Evolutionary conservation across 2,329 filamentous ascomycete genomes (phyloP).

Genomic region (Botrytis sinoallii): DNA sequence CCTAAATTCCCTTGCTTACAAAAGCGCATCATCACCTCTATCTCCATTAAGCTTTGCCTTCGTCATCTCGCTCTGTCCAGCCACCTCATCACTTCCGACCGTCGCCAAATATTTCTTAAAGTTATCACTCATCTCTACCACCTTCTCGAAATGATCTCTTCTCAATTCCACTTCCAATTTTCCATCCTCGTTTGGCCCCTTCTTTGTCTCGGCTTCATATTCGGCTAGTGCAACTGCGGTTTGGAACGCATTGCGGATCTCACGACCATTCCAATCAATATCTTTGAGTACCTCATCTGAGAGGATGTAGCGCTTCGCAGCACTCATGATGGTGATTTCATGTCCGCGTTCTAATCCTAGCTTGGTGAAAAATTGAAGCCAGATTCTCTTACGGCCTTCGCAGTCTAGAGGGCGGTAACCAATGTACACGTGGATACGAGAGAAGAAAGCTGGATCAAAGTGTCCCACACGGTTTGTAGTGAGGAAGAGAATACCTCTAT

Average conservation of each 20-base stretch:
- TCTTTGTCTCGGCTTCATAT: conserved; percentile 23
- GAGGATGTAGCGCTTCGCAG: conserved; percentile 26
- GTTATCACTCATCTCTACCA: conserved; percentile 27
- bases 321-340: conserved; percentile 22
- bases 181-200: neutral
- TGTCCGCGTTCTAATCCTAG: conserved; percentile 24
- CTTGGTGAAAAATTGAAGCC: conserved; percentile 32
- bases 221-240: conserved; percentile 31
- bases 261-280: conserved; percentile 33
- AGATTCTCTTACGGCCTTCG: conserved; percentile 34
- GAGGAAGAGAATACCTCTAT: conserved; percentile 43
- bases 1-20: neutral
- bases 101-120: conserved; percentile 29
- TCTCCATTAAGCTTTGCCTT: conserved; percentile 22
- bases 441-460: conserved; percentile 43
- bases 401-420: conserved; percentile 34
- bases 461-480: conserved; percentile 43
- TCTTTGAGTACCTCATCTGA: conserved; percentile 25
- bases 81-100: conserved; percentile 17
- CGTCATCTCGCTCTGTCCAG: neutral
- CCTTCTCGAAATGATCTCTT: conserved; percentile 29
- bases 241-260: conserved; percentile 34
- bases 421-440: conserved; percentile 40
- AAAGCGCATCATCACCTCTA: conserved; percentile 27
- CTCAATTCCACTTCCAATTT: conserved; percentile 21